Base-by-base conservation (phyloP, 306 rosid species). In the Mimosa pudica region DNA sequence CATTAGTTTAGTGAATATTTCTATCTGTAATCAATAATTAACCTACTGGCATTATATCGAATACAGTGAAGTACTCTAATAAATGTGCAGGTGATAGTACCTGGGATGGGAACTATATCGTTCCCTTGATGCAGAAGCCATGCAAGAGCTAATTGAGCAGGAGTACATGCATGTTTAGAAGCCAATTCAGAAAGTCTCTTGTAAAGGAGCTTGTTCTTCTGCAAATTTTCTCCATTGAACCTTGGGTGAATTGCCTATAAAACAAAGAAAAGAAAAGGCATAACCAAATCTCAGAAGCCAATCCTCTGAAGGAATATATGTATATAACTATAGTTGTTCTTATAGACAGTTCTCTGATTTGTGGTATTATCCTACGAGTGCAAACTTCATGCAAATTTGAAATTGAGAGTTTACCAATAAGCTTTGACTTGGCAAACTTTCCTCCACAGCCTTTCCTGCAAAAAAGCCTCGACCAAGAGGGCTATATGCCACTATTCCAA, bases 391-490 rank as follows among this genome's bases (percentile, higher is more conserved):
- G 42, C 3, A 55, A 81, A 44, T 62, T 32, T 78, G 55, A 78
- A 57, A 65, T 42, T 75, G 51, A 77, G 48, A 44, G 46, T 84
- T 60, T 85, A 88, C 94, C 88, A 92, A 72, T 62, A 88, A 4
- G 81, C 92, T 92, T 82, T 84, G 89, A 46, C 61, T 61, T 42
- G 92, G 88, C 81, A 92, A 79, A 52, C 80, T 75, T 71, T 90
- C 92, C 41, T 73, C 70, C 73, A 85, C 91, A 9, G 91, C 94
- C 79, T 89, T 92, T 68, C 97, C 97, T 1, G 90, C 92, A 10
- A 92, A 88, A 69, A 92, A 90, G 8, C 97, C 97, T 6, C 90
- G 86, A 20, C 94, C 92, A 54, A 92, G 94, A 46, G 97, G 93
- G 76, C 93, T 87, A 77, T 90, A 90, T 44, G 91, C 87, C 18